Evolutionary conservation across 805 yeast species (phyloP).

Genomic region (Yamadazyma akitaensis): DNA sequence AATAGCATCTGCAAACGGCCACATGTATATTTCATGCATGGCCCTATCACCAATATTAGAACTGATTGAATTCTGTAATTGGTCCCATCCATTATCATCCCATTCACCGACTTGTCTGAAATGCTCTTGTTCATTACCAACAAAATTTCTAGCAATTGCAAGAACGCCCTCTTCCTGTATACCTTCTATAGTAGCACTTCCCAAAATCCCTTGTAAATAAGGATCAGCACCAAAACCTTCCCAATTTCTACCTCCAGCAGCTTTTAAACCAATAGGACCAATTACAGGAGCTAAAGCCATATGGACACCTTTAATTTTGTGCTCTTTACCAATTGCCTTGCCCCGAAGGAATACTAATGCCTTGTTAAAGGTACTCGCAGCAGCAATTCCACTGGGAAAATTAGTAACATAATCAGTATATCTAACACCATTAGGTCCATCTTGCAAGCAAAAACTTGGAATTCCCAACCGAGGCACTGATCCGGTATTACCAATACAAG

Average conservation of each 20-base stretch:
- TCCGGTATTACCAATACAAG: slow-evolving; percentile 62
- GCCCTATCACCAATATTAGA: slow-evolving; percentile 58
- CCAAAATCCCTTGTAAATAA: slow-evolving; percentile 53
- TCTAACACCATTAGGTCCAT: slow-evolving; percentile 61
- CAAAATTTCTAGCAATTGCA: slow-evolving; percentile 53
- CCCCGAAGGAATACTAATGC: slow-evolving; percentile 52
- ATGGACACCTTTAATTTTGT: slow-evolving; percentile 52
- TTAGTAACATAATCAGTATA: slow-evolving; percentile 54
- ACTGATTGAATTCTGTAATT: slow-evolving; percentile 41
- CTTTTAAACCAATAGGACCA: slow-evolving; percentile 61
- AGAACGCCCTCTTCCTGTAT: slow-evolving; percentile 57
- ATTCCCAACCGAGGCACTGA: slow-evolving; percentile 52
- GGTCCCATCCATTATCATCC: slow-evolving; percentile 43
- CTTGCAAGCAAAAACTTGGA: slow-evolving; percentile 56
- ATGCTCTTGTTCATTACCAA: slow-evolving; percentile 64
- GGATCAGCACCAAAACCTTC: slow-evolving; percentile 65
- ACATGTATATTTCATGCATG: slow-evolving; percentile 57
- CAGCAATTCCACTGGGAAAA: slow-evolving; percentile 58
- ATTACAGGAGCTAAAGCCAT: slow-evolving; percentile 54
- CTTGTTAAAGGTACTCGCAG: slow-evolving; percentile 56
- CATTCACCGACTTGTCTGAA: slow-evolving; percentile 54
- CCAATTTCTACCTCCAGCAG: slow-evolving; percentile 65
- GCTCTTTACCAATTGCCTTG: slow-evolving; percentile 55
- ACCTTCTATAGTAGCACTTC: slow-evolving; percentile 51
- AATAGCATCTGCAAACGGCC: slow-evolving; percentile 67